phyloP scores from a whole-genome alignment of 164 flowering plant genomes.

The Sextonia rubra region DNA sequence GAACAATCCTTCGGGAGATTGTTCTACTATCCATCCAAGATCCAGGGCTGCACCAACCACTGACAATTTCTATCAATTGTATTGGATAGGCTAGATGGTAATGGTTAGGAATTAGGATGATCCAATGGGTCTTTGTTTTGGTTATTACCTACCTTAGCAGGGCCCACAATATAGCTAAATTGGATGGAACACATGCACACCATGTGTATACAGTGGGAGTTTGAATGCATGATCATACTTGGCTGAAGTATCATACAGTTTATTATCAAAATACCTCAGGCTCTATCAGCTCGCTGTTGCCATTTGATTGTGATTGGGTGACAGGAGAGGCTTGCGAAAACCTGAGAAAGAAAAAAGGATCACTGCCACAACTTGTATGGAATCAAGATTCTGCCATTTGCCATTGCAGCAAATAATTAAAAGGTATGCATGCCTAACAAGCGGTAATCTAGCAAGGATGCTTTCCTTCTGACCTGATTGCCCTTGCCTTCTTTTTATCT shows the following conservation, averaged over 20 bases:
- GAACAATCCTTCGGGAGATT: no score
- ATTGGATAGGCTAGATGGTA: background rate
- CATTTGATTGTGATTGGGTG: constrained; percentile 38
- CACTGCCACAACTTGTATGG: background rate
- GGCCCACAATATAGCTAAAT: background rate
- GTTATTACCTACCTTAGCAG: background rate
- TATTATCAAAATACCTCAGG: background rate
- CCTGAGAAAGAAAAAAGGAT: constrained; percentile 23
- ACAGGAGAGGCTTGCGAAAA: constrained; percentile 34
- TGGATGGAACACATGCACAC: background rate
- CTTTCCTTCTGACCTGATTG: constrained; percentile 47
- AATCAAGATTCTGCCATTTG: background rate
- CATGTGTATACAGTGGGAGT: background rate
- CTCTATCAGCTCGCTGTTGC: constrained; percentile 33
- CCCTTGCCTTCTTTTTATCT: constrained; percentile 89
- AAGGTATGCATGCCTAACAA: background rate
- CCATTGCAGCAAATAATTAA: background rate
- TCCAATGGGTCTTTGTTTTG: background rate
- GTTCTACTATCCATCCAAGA: no score
- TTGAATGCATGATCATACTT: background rate
- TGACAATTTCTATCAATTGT: background rate
- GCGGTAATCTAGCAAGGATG: background rate
- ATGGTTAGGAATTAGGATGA: background rate
- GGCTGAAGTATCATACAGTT: background rate
- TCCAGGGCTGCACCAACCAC: no score